Conservation (phyloP, 2,329 filamentous ascomycete species). For the Paraconiothyrium sp. region DNA sequence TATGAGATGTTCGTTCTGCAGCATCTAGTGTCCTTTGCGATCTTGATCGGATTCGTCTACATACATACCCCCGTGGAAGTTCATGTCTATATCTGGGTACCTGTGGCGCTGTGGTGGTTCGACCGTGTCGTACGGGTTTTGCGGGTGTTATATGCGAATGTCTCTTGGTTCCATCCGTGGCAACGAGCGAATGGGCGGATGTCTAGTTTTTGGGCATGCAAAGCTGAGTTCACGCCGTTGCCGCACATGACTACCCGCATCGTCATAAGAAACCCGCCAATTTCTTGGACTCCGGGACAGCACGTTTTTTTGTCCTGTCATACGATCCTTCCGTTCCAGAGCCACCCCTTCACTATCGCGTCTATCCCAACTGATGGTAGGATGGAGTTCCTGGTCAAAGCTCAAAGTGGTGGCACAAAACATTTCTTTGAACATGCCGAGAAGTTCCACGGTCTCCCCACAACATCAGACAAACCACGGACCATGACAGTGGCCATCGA, state of each 20-base stretch:
- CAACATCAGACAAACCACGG: slow-evolving; percentile 21
- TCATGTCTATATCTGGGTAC: slow-evolving; percentile 72
- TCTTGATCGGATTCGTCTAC: slow-evolving; percentile 71
- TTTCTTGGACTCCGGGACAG: slow-evolving; percentile 69
- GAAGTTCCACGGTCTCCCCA: slow-evolving; percentile 42
- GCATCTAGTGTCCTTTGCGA: slow-evolving; percentile 69
- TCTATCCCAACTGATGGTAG: slow-evolving; percentile 64
- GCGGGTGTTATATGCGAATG: slow-evolving; percentile 50
- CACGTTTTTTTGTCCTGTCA: slow-evolving; percentile 70
- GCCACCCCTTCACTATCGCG: slow-evolving; percentile 72
- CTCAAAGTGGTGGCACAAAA: slow-evolving; percentile 63
- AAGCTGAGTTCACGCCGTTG: slow-evolving; percentile 56
- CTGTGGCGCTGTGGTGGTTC: slow-evolving; percentile 69
- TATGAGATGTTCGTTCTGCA: slow-evolving; percentile 77
- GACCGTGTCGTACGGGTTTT: slow-evolving; percentile 65
- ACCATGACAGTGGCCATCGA: slow-evolving; percentile 59
- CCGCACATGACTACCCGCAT: slow-evolving; percentile 66
- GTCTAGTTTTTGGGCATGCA: slow-evolving; percentile 48
- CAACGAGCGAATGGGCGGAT: slow-evolving; percentile 38
- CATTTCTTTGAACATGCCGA: slow-evolving; percentile 62
- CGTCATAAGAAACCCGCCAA: slow-evolving; percentile 63
- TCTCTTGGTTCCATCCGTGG: slow-evolving; percentile 52
- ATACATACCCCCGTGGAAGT: slow-evolving; percentile 69
- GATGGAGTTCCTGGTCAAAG: slow-evolving; percentile 66
- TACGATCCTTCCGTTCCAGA: slow-evolving; percentile 65